Evolutionary conservation across 2,329 filamentous ascomycete genomes (phyloP).

Genomic region (Aspergillus proliferans): DNA sequence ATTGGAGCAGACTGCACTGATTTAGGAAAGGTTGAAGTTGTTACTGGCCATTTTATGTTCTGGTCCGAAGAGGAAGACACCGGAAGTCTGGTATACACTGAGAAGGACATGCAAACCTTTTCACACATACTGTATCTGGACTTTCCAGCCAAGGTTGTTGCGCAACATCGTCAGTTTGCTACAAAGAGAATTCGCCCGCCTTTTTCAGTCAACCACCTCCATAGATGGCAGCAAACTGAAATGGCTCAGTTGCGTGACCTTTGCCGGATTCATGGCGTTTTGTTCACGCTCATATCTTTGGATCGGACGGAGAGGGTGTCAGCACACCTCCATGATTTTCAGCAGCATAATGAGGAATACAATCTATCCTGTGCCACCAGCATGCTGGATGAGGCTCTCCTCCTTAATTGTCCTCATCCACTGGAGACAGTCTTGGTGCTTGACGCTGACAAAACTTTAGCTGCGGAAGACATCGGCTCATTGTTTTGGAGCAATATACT

Average conservation of each 20-base stretch:
- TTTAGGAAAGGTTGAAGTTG: no score
- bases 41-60: no score
- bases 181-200: conserved; percentile 27
- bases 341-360: conserved; percentile 28
- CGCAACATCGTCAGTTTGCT: conserved; percentile 36
- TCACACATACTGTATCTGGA: conserved; percentile 58
- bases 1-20: no score
- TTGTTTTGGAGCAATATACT: no score
- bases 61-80: no score
- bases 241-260: conserved; percentile 35
- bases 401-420: no score
- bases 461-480: no score
- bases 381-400: no score
- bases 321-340: conserved; percentile 28
- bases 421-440: no score
- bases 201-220: conserved; percentile 34
- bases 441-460: no score
- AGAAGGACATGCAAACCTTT: no score
- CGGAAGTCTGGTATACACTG: no score
- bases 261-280: conserved; percentile 43
- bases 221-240: conserved; percentile 46
- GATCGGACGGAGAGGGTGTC: neutral
- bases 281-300: conserved; percentile 34
- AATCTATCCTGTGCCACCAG: conserved; percentile 32
- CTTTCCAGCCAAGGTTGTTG: conserved; percentile 31